phyloP scores from a whole-genome alignment of 2,329 filamentous ascomycete genomes.

The Bipolaris cookei region DNA sequence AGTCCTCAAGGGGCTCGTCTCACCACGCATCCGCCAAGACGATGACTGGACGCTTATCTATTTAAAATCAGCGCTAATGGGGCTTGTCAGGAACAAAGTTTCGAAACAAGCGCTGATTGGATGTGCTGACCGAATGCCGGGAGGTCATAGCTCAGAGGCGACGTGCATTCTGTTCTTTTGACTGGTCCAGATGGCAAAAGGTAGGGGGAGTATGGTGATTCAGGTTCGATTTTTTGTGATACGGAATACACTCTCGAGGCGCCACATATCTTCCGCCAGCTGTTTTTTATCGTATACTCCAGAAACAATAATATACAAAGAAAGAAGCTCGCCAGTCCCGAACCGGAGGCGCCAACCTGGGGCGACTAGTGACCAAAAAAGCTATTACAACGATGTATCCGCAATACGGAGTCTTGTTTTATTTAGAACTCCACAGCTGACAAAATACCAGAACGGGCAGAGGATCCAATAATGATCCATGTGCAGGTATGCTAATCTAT shows the following conservation, averaged over 20 bases:
- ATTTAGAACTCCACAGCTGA: slow-evolving; percentile 15
- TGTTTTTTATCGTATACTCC: neutral
- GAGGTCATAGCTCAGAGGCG: neutral
- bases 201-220: neutral
- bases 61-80: slow-evolving; percentile 14
- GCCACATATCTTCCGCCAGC: neutral
- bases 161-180: neutral
- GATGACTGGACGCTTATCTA: slow-evolving; percentile 11
- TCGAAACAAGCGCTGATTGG: slow-evolving; percentile 22
- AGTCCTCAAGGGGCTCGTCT: slow-evolving; percentile 11
- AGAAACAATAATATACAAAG: slow-evolving; percentile 18
- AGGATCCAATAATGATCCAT: slow-evolving; percentile 15
- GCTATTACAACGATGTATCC: slow-evolving; percentile 32
- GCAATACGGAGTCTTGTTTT: slow-evolving; percentile 11
- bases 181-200: neutral
- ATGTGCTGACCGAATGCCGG: neutral
- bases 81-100: slow-evolving; percentile 27
- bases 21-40: slow-evolving; percentile 8
- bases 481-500: slow-evolving; percentile 6
- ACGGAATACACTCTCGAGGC: neutral
- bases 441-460: slow-evolving; percentile 6
- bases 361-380: slow-evolving; percentile 17
- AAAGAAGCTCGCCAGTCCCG: slow-evolving; percentile 9
- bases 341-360: slow-evolving; percentile 9
- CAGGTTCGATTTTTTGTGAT: neutral